Conservation (phyloP, 495 filamentous ascomycete species). For the Recurvomyces mirabilis region DNA sequence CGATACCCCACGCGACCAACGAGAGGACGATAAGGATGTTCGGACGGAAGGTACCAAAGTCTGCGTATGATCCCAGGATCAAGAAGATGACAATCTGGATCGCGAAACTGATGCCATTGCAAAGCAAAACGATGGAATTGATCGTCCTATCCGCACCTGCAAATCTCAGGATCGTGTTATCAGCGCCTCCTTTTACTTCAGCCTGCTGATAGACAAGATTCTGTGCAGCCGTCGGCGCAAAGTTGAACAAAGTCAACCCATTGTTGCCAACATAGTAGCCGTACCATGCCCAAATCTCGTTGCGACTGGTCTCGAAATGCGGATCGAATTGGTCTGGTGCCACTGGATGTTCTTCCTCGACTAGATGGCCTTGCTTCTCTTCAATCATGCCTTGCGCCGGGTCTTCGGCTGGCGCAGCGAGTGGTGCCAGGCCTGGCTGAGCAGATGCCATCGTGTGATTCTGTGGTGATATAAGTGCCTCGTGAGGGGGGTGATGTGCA, state of each 20-base stretch:
- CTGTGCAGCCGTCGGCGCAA: constrained; percentile 55
- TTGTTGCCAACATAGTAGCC: constrained; percentile 58
- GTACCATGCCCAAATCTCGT: constrained; percentile 58
- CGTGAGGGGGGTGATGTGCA: neutral
- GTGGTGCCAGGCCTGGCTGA: constrained; percentile 17
- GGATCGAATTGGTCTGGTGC: constrained; percentile 42
- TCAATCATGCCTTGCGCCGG: constrained; percentile 17
- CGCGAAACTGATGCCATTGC: constrained; percentile 54
- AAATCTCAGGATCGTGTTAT: constrained; percentile 39
- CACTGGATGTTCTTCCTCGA: constrained; percentile 28
- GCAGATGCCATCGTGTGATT: constrained; percentile 16
- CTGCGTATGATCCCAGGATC: constrained; percentile 47
- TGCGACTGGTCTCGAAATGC: constrained; percentile 39
- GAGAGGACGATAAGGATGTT: constrained; percentile 51
- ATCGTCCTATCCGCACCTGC: constrained; percentile 41
- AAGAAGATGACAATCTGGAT: constrained; percentile 51
- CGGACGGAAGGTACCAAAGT: constrained; percentile 52
- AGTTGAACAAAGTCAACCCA: constrained; percentile 57
- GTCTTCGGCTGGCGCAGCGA: constrained; percentile 16
- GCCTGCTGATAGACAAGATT: constrained; percentile 50
- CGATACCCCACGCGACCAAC: constrained; percentile 46
- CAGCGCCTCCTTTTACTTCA: constrained; percentile 23
- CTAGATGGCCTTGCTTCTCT: constrained; percentile 8
- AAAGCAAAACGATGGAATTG: constrained; percentile 50
- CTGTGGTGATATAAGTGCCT: neutral